Base-by-base conservation (phyloP, 805 yeast species). In the Osmozyma mogii region DNA sequence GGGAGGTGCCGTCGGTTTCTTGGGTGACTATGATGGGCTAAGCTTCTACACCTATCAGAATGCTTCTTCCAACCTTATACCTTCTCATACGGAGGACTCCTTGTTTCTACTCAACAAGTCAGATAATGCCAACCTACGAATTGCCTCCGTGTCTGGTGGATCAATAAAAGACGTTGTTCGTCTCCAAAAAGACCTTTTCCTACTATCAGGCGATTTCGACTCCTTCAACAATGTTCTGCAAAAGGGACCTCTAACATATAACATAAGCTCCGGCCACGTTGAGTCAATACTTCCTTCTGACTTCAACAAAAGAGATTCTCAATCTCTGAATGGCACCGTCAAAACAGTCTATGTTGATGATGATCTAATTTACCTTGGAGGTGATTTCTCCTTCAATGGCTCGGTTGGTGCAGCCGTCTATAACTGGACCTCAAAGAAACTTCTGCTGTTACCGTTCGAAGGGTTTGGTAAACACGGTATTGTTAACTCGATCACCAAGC, bases 351-450 rank as follows among this genome's bases (percentile, higher is more conserved):
- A 43, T 29, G 77, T 53, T 2, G 65, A 61, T 25, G 50, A 56
- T 19, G 54, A 68, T 14, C 32, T 72, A 14, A 67, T 84, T 0
- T 85, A 83, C 46, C 68, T 84, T 28, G 98, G 96, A 7, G 98
- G 98, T 13, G 66, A 72, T 35, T 72, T 89, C 41, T 50, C 64
- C 5, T 76, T 63, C 49, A 62, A 71, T 32, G 51, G 58, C 26
- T 62, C 76, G 6, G 45, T 63, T 40, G 80, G 85, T 29, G 81
- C 72, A 0, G 77, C 82, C 7, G 55, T 75, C 4, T 89, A 84
- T 66, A 68, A 84, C 52, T 45, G 58, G 10, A 40, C 67, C 1
- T 41, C 67, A 3, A 43, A 62, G 13, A 18, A 52, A 2, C 54
- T 83, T 22, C 29, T 46, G 2, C 48, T 67, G 6, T 59, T 84